These are phyloP conservation scores for Eurotiales sp. DNA, from an alignment of 2,329 filamentous ascomycete genomes.

Conservation along the genomic window DNA sequence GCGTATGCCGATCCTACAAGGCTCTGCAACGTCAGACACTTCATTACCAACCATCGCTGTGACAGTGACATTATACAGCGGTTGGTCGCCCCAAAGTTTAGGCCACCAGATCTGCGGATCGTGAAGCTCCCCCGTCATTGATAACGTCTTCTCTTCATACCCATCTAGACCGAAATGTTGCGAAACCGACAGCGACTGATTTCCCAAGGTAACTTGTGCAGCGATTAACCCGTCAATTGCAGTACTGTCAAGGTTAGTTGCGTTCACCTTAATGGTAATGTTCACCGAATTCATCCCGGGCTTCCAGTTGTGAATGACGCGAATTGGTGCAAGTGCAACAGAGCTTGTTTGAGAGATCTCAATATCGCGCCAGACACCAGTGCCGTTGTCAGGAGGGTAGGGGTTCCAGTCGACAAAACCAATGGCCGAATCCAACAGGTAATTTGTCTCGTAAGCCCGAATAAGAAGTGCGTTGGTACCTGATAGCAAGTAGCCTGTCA, in stretches of 20 bases:
- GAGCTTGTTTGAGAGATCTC: conserved; percentile 54
- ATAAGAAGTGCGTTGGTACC: conserved; percentile 52
- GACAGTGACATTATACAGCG: conserved; percentile 44
- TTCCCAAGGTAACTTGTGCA: conserved; percentile 20
- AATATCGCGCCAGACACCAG: conserved; percentile 60
- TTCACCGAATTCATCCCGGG: conserved; percentile 35
- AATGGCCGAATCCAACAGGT: conserved; percentile 56
- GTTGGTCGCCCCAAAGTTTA: conserved; percentile 55
- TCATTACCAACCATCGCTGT: conserved; percentile 22
- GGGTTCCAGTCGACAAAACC: conserved; percentile 64
- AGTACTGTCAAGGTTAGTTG: conserved; percentile 31
- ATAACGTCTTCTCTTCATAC: conserved; percentile 36
- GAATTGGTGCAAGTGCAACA: conserved; percentile 43
- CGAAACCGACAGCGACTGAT: conserved; percentile 22
- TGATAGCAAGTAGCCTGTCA: conserved; percentile 42
- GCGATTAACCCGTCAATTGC: conserved; percentile 20
- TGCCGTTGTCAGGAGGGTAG: conserved; percentile 59
- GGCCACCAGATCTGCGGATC: conserved; percentile 60
- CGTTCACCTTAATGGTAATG: conserved; percentile 37
- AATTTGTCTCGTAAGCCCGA: conserved; percentile 56
- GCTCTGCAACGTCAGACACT: conserved; percentile 32
- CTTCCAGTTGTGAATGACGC: conserved; percentile 44
- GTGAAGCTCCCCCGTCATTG: conserved; percentile 35
- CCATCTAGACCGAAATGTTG: conserved; percentile 37
- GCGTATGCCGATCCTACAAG: conserved; percentile 51